Base-by-base conservation (phyloP, 2,329 filamentous ascomycete genomes). In the Colletotrichum incanum region DNA sequence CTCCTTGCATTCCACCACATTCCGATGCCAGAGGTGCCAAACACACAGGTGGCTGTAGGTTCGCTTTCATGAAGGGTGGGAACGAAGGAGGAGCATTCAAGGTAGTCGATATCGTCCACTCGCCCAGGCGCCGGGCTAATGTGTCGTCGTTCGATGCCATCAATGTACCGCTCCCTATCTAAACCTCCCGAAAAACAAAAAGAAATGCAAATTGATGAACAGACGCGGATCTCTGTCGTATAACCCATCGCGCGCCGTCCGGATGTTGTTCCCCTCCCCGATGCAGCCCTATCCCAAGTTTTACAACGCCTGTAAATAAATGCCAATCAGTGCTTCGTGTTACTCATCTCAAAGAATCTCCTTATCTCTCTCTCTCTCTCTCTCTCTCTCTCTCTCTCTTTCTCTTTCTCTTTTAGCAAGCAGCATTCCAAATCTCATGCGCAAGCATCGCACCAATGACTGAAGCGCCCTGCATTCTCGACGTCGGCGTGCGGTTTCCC, bases 381-480 rank as follows among this genome's bases (percentile, higher is more conserved):
- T 37, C n/a, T 11, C n/a, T n/a, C n/a, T n/a, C n/a, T n/a, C n/a
- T n/a, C n/a, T 37, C 34, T 11, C 23, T 54, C n/a, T 60, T 5
- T 16, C 9, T n/a, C 31, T 37, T 31, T 23, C 5, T 37, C n/a
- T 11, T 20, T 34, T 63, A 72, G 47, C 58, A 73, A 31, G 64
- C 68, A 8, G 72, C 72, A 34, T 70, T 74, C 70, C 72, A 74
- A 37, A 73, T 61, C 64, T 71, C 67, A 37, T 74, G 73, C 1
- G 62, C 60, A 41, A 74, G 71, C 65, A 74, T 72, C 54, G 52
- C 45, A 2, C 72, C 67, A 63, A 74, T 72, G 18, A 74, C 60
- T 6, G 56, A 64, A n/a, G 65, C 65, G 18, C 73, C 73, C 0
- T 72, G 73, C 23, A 65, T 37, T 20, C 71, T 49, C 4, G 69